Evolutionary conservation across 1,139 yeast species (phyloP), one percentile per base, ranked within the genome.

Genomic region (Arxiozyma heterogenica): DNA sequence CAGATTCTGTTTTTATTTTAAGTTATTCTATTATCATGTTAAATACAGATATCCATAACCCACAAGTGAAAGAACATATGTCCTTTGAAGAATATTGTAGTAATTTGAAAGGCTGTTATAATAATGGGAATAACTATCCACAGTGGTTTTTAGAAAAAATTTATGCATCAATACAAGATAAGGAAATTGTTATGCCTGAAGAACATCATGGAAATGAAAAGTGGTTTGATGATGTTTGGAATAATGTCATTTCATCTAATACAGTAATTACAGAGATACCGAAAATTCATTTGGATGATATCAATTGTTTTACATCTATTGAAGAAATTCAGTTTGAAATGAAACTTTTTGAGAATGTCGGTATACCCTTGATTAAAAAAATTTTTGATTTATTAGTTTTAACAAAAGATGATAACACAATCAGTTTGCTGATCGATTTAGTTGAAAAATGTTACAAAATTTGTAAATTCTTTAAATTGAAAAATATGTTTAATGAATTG

Each of bases 171-270:
- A 91, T 94, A 55, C 79, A 81, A 59, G 88, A 85, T 53, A 80
- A 87, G 52, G 99, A 94, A 69, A 93, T 93, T 58, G 89, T 94
- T 53, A 88, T 94, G 91, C 98, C 98, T 0, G 98, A 93, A 63
- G 99, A 94, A 66, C 98, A 91, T 64, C 90, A 85, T 64, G 84
- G 83, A 34, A 80, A 86, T 3, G 84, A 83, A 51, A 90, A 86
- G 64, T 86, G 96, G 83, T 93, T 91, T 71, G 98, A 91, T 66
- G 93, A 87, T 65, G 82, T 85, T 22, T 94, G 99, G 99, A 86
- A 86, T 63, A 86, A 87, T 58, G 72, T 89, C 60, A 80, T 91
- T 52, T 80, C 89, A 2, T 67, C 75, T 68, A 82, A 63, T 30
- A 66, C 70, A 6, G 70, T 72, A 0, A 53, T 67, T 7, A 67